Base-by-base conservation (phyloP, 179 eudicot genomes). In the Spinacia oleracea region DNA sequence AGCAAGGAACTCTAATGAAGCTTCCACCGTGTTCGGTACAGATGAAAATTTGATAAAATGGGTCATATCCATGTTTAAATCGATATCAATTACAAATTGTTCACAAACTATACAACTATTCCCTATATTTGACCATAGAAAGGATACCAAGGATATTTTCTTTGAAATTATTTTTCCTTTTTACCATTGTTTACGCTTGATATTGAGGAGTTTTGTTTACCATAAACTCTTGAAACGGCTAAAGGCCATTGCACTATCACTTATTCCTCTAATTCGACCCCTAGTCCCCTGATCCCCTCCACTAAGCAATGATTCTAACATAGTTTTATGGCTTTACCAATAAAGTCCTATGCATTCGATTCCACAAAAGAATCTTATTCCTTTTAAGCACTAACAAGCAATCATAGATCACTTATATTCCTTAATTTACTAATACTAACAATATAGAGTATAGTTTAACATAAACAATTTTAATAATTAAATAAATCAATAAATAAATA, bases 271-370 rank as follows among this genome's bases (percentile, higher is more conserved):
- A 29, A 64, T 23, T 51, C 53, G 31, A 45, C 31, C 23, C 65
- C 55, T 40, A 45, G 77, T 38, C 75, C 68, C 59, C 60, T 51
- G 35, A 12, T 60, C 21, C 45, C 45, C 70, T 12, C 34, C 51
- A 80, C 15, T 80, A 62, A 31, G 31, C 40, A 66, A 46, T 59
- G 78, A 59, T 59, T 83, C 85, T 80, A 40, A 53, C 66, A 65
- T 25, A 29, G 9, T 9, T 73, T n/a, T 25, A 65, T 25, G n/a
- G 9, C 14, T 73, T n/a, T 25, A 27, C 67, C 14, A 32, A 31
- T 46, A 46, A 76, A 14, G 1, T 56, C 31, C 23, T 58, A 63
- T 42, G 75, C 78, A 71, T 65, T 77, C 29, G 75, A 80, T 80
- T 77, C 78, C 64, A 76, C 29, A n/a, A 62, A 29, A 29, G 50